Evolutionary conservation across 2,329 filamentous ascomycete species (phyloP).

Genomic region (Pseudogymnoascus sp.): DNA sequence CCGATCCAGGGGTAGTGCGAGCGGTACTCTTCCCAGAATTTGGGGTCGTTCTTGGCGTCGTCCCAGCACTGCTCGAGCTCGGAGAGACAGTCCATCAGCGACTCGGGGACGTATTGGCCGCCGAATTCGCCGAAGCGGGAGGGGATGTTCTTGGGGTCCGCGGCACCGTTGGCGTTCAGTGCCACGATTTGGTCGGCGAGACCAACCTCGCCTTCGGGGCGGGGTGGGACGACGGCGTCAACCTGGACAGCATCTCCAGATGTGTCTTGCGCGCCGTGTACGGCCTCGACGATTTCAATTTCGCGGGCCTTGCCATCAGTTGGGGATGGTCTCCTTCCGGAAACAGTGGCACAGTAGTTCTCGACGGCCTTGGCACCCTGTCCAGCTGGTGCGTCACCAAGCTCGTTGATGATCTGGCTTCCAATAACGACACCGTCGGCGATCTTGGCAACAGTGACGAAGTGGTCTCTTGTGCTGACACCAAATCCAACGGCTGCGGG

Average conservation of each 20-base stretch:
- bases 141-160: slow-evolving; percentile 53
- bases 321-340: slow-evolving; percentile 42
- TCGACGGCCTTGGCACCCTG: slow-evolving; percentile 66
- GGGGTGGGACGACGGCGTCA: slow-evolving; percentile 50
- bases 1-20: slow-evolving; percentile 98
- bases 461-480: slow-evolving; percentile 92
- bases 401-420: slow-evolving; percentile 81
- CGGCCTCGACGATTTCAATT: slow-evolving; percentile 61
- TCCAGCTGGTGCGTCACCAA: slow-evolving; percentile 60
- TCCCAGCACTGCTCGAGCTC: slow-evolving; percentile 90
- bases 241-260: slow-evolving; percentile 56
- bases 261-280: slow-evolving; percentile 52
- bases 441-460: slow-evolving; percentile 71
- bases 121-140: slow-evolving; percentile 92
- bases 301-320: slow-evolving; percentile 44
- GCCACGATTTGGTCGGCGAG: slow-evolving; percentile 57
- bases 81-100: slow-evolving; percentile 90
- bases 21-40: slow-evolving; percentile 95
- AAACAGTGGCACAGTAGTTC: slow-evolving; percentile 75
- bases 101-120: slow-evolving; percentile 95
- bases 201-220: slow-evolving; percentile 31
- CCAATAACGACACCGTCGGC: slow-evolving; percentile 95
- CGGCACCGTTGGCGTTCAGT: slow-evolving; percentile 47
- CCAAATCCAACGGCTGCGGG: slow-evolving; percentile 93
- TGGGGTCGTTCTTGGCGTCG: slow-evolving; percentile 73